A percentile compares a stretch with the other conserved stretches of the same genome.
phyloP scores from a whole-genome alignment of 441 rosid species.

The Capsella rubella region DNA sequence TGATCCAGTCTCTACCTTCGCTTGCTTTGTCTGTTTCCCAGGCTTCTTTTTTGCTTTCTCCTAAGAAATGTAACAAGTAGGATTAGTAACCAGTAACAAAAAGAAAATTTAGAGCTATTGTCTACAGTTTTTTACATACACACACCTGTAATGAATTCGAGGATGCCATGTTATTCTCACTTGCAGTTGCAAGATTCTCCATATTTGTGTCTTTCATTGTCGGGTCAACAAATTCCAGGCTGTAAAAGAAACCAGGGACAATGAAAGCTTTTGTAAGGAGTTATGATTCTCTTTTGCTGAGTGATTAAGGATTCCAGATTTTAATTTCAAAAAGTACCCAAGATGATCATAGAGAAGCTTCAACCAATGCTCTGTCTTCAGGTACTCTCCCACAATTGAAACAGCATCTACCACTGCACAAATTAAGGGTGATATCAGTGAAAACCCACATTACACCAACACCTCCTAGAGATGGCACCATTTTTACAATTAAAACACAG shows the following conservation, averaged over 20 bases:
- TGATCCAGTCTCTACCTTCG: slow-evolving; percentile 78
- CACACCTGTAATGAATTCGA: slow-evolving; percentile 56
- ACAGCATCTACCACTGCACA: slow-evolving; percentile 76
- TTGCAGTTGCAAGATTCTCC: slow-evolving; percentile 42
- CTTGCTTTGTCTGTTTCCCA: slow-evolving; percentile 68
- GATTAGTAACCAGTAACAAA: slow-evolving; percentile 14
- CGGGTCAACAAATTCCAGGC: slow-evolving; percentile 57
- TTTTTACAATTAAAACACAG: slow-evolving; percentile 3
- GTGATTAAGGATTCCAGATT: not conserved
- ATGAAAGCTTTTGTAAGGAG: slow-evolving; percentile 12
- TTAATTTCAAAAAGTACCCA: slow-evolving; percentile 50
- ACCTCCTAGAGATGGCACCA: not conserved
- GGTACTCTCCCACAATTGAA: slow-evolving; percentile 76
- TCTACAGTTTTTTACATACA: not conserved
- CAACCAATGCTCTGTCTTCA: slow-evolving; percentile 87
- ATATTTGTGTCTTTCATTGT: slow-evolving; percentile 46
- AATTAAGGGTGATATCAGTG: slow-evolving; percentile 24
- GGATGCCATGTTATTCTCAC: slow-evolving; percentile 47
- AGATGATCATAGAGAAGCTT: slow-evolving; percentile 68
- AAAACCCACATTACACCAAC: slow-evolving; percentile 19
- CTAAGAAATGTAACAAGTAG: slow-evolving; percentile 23
- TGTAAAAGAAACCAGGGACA: slow-evolving; percentile 45
- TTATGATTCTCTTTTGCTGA: slow-evolving; percentile 8
- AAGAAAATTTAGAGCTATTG: not conserved
- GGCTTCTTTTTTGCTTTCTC: slow-evolving; percentile 55